A percentile compares a stretch with the other conserved stretches of the same genome.
phyloP scores from a whole-genome alignment of 2,329 filamentous ascomycete genomes.

The Aspergillus sp. region DNA sequence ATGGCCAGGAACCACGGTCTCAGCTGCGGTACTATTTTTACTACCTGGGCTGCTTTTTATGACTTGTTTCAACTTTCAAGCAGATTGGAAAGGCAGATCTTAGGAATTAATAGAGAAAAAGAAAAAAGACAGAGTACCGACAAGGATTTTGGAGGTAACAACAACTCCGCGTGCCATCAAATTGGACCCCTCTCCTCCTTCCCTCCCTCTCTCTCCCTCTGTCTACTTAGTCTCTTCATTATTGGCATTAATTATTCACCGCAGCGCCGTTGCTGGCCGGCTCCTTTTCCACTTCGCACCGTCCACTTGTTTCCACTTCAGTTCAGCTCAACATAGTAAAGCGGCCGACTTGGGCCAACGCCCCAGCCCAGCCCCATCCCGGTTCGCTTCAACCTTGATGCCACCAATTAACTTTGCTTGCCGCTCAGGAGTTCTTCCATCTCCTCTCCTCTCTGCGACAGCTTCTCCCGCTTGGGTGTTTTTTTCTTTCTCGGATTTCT shows the following conservation, averaged over 20 bases:
- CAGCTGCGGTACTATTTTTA: background rate
- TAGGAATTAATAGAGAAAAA: too few species aligned
- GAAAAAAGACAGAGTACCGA: too few species aligned
- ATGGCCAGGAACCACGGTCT: background rate
- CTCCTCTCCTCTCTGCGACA: constrained; percentile 4
- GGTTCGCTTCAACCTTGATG: constrained; percentile 19
- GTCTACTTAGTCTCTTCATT: too few species aligned
- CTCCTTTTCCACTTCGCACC: constrained; percentile 5
- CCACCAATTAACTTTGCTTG: constrained; percentile 22
- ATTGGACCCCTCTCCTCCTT: background rate
- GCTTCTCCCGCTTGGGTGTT: constrained; percentile 7
- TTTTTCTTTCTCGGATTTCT: background rate
- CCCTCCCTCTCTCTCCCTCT: too few species aligned
- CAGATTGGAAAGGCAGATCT: background rate
- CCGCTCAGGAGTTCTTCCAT: constrained; percentile 17
- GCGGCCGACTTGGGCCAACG: constrained; percentile 10
- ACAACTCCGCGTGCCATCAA: background rate
- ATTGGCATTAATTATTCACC: background rate
- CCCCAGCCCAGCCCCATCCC: constrained; percentile 9
- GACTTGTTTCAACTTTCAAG: background rate
- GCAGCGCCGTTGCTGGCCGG: constrained; percentile 1
- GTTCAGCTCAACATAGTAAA: constrained; percentile 9
- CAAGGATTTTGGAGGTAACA: too few species aligned
- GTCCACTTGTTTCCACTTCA: background rate
- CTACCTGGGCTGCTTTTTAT: background rate